Evolutionary conservation across 306 rosid species (phyloP).

Genomic region (Fagus sylvatica): DNA sequence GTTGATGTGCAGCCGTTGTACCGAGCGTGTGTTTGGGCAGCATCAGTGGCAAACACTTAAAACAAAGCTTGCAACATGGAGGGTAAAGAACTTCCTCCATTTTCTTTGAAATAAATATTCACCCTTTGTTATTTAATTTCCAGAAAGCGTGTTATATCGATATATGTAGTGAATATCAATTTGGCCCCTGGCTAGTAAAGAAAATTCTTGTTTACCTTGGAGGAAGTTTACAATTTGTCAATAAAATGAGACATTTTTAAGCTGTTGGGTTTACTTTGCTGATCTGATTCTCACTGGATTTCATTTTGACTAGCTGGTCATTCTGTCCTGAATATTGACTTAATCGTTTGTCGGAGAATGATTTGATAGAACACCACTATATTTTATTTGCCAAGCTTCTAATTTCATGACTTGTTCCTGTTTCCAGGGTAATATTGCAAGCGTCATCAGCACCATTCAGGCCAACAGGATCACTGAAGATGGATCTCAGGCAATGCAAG

Average conservation of each 20-base stretch:
- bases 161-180: not conserved
- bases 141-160: not conserved
- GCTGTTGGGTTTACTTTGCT: not conserved
- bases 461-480: slow-evolving; percentile 69
- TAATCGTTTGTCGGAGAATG: not conserved
- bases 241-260: not conserved
- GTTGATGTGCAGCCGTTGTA: slow-evolving; percentile 63
- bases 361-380: not conserved
- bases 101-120: not conserved
- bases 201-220: not conserved
- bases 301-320: not conserved
- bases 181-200: not conserved
- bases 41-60: slow-evolving; percentile 76
- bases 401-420: not conserved
- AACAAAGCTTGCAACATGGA: slow-evolving; percentile 73
- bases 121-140: not conserved
- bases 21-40: slow-evolving; percentile 68
- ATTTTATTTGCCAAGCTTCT: not conserved
- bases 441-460: slow-evolving; percentile 78
- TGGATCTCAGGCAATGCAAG: slow-evolving; percentile 69
- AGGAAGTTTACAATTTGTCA: not conserved
- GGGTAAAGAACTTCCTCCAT: slow-evolving; percentile 60
- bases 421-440: slow-evolving; percentile 68
- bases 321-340: not conserved
- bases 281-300: not conserved